Base-by-base conservation (phyloP, 2,329 filamentous ascomycete species). In the Torrubiella hemipterigena region DNA sequence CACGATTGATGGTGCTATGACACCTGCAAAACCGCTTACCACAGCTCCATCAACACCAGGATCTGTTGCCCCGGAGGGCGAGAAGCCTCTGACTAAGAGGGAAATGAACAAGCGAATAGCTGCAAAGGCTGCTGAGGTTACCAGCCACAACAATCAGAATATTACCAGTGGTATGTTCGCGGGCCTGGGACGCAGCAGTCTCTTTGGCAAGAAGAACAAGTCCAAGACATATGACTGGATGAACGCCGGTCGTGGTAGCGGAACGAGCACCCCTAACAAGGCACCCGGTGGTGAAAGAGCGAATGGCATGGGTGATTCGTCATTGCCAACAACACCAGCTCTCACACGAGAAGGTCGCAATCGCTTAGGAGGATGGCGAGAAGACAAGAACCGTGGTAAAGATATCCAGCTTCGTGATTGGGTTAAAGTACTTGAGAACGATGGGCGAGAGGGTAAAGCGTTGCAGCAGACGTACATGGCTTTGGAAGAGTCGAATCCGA, bases 331-430 rank as follows among this genome's bases (percentile, higher is more conserved):
- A 7, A 45, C 51, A 3, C 44, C 43, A 37, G 50, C 59, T 25
- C 52, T 80, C 34, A 72, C 73, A 4, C 65, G 61, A 3, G 69
- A 73, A 20, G 68, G 71, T 12, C 65, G 71, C 16, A 73, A 75
- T 32, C 72, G 75, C 32, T 59, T 84, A 22, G 83, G 83, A n/a
- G 67, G 69, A 12, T 83, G 78, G 69, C 71, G 83, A 36, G 86
- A 95, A 53, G 79, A 85, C 45, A 75, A 73, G 32, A 74, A 79
- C 15, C 81, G 79, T 48, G 85, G 84, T 19, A 71, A 68, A 42
- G 77, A 78, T 17, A 83, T 95, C 29, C 86, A 95, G 58, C 62
- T 93, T 31, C 71, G 89, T 33, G 89, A 95, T 53, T 77, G 86
- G 61, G 63, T 93, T 12, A 65, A 73, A 14, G 81, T 82, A 37